Percentiles rank a stretch among this genome's conserved stretches.
These are phyloP conservation scores for Rhipidocladum racemiflorum DNA, from an alignment of 176 grass and related monocot species.

Conservation along the genomic window DNA sequence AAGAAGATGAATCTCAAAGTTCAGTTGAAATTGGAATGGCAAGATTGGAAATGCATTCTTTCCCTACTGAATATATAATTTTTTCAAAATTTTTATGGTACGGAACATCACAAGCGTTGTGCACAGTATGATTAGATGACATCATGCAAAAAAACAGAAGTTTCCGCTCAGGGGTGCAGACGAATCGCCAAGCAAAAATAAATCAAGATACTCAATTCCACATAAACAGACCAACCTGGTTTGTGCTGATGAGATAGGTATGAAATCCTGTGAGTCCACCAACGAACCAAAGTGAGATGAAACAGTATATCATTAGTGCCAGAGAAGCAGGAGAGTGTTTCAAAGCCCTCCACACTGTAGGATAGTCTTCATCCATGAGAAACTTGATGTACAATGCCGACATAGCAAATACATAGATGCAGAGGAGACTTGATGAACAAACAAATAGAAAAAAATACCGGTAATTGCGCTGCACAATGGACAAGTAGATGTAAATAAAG, in stretches of 20 bases:
- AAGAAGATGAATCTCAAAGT: not conserved
- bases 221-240: slow-evolving; percentile 53
- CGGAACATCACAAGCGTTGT: slow-evolving; percentile 7
- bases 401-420: slow-evolving; percentile 69
- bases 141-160: not conserved
- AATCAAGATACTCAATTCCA: not conserved
- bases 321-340: slow-evolving; percentile 65
- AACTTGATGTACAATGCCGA: slow-evolving; percentile 76
- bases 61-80: not conserved
- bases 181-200: slow-evolving; percentile 13
- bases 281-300: slow-evolving; percentile 74
- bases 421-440: slow-evolving; percentile 65
- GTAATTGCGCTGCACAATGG: slow-evolving; percentile 70
- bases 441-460: slow-evolving; percentile 84
- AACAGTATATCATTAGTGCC: slow-evolving; percentile 68
- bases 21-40: not conserved
- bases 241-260: slow-evolving; percentile 71
- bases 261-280: slow-evolving; percentile 82
- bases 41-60: not conserved
- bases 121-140: not conserved
- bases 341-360: slow-evolving; percentile 89
- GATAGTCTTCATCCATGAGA: slow-evolving; percentile 73
- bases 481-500: slow-evolving; percentile 34
- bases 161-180: not conserved
- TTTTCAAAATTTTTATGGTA: not conserved